Base-by-base conservation (phyloP, 2,329 filamentous ascomycete genomes). In the Scytalidium sp. region DNA sequence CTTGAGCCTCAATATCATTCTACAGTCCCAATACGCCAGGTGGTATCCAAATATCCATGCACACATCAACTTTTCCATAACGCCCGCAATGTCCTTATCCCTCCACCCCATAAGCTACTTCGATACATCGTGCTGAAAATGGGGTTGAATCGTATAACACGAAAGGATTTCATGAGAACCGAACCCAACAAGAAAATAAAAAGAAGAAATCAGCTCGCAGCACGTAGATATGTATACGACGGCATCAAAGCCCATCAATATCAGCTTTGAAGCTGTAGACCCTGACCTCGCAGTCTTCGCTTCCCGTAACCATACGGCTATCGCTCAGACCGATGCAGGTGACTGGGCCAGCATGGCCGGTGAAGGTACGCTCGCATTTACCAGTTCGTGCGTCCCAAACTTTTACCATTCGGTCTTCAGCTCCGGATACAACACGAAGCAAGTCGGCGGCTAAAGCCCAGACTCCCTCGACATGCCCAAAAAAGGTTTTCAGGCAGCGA, bases 341-440 rank as follows among this genome's bases (percentile, higher is more conserved):
- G 3, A 97, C 91, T 0, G 94, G 92, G 0, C 90, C 93, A 1
- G 85, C 81, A 67, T 97, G 94, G 0, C 92, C 92, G 2, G 90
- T 91, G 64, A 96, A 93, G 3, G 92, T 97, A 44, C 91, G 79
- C 67, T 97, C 92, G 68, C 92, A 96, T 63, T 88, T 90, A 22
- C 94, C 94, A 1, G 88, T 92, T 50, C 91, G 77, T 15, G 93
- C 88, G 70, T 97, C 93, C 94, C 94, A 99, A 25, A 89, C 84
- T 73, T 97, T 97, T 61, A 96, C 88, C 83, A 93, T 95, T 40
- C 90, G 85, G 69, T 99, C 94, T 67, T 97, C 91, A 10, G 90
- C 88, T 1, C 92, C 93, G 17, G 87, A 90, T 13, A 97, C 90
- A 15, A 96, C 83, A 10, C 94, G 84, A 19, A 97, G 74, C 1